phyloP scores from a whole-genome alignment of 2,329 filamentous ascomycete genomes.

The Aureobasidium sp. region DNA sequence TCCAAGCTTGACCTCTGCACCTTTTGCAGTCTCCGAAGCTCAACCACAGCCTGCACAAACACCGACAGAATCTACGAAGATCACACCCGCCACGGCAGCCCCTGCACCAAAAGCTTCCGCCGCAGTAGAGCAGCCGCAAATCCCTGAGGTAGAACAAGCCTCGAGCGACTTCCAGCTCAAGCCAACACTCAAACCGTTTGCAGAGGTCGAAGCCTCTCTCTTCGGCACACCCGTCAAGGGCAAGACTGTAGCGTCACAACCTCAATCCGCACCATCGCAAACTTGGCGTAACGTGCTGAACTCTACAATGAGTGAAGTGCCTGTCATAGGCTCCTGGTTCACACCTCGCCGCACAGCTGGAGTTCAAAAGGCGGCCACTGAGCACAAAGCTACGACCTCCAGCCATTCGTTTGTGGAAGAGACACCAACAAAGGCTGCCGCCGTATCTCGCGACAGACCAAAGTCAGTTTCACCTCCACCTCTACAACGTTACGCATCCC shows the following conservation, averaged over 20 bases:
- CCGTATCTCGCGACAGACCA: not conserved
- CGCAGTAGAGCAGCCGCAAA: not conserved
- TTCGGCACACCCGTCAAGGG: not conserved
- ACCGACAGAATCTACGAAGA: not conserved
- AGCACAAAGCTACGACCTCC: not conserved
- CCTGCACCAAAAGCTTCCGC: not conserved
- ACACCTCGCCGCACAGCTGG: slow-evolving; percentile 21
- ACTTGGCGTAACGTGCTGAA: slow-evolving; percentile 20
- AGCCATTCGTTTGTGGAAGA: not conserved
- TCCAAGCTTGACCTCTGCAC: not conserved
- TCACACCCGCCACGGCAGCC: not conserved
- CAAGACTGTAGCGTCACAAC: not conserved
- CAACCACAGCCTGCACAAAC: not conserved
- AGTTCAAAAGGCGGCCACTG: not conserved
- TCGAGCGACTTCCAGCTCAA: not conserved
- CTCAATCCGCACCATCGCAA: not conserved
- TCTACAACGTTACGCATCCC: slow-evolving; percentile 4
- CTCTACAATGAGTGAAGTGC: slow-evolving; percentile 24
- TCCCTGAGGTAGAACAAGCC: not conserved
- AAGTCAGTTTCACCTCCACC: slow-evolving; percentile 12
- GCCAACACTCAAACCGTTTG: slow-evolving; percentile 1
- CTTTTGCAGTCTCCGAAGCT: not conserved
- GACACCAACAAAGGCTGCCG: not conserved
- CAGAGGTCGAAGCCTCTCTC: slow-evolving; percentile 5
- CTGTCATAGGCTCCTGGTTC: slow-evolving; percentile 30